A percentile compares a stretch with the other conserved stretches of the same genome.
Evolutionary conservation across 768 basidiomycete genomes (phyloP).

Genomic region (Tylopilus vinaceipallidus): DNA sequence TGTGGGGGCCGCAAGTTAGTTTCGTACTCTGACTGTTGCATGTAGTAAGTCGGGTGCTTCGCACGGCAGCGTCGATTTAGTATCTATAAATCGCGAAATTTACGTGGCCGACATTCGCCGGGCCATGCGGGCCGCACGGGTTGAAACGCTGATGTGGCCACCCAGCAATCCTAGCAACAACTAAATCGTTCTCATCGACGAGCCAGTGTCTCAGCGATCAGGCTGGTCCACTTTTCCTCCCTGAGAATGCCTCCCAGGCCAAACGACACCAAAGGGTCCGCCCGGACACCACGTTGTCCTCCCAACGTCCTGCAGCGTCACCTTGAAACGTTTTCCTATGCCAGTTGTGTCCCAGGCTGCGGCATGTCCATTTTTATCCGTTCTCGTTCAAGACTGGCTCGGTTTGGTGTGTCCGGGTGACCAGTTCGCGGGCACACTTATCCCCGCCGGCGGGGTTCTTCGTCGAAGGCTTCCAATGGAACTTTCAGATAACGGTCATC

Average conservation of each 20-base stretch:
- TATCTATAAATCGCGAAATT: too few relatives aligned
- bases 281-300: slow-evolving; percentile 14
- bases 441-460: slow-evolving; percentile 10
- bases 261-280: not conserved
- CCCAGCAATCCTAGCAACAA: not conserved
- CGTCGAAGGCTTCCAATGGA: slow-evolving; percentile 25
- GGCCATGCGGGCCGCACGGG: not conserved
- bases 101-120: too few relatives aligned
- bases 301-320: not conserved
- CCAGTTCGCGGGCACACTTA: slow-evolving; percentile 6
- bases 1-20: not conserved
- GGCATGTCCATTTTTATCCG: not conserved
- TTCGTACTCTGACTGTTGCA: not conserved
- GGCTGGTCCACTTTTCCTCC: not conserved
- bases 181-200: too few relatives aligned
- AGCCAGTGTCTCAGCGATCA: slow-evolving; percentile 3
- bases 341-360: not conserved
- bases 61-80: not conserved
- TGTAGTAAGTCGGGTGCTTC: not conserved
- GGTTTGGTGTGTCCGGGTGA: slow-evolving; percentile 1
- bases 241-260: slow-evolving; percentile 4
- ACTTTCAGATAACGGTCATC: slow-evolving; percentile 12
- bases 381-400: slow-evolving; percentile 6
- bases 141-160: not conserved
- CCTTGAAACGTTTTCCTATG: not conserved